These are phyloP conservation scores for Hanseniaspora lindneri DNA, from an alignment of 805 yeast species.

Conservation along the genomic window DNA sequence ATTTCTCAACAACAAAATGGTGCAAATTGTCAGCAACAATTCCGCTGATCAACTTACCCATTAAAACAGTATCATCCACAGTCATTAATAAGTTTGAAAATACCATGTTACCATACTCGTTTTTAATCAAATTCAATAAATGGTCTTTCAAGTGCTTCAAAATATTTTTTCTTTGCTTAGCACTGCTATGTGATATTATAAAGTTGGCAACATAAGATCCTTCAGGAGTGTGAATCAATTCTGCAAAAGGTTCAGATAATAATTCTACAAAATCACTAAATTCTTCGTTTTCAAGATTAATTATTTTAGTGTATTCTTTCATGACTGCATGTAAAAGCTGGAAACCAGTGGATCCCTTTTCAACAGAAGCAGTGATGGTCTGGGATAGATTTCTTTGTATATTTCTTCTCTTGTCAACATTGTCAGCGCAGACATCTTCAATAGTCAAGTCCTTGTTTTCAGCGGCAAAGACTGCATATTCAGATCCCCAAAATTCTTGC, in stretches of 20 bases:
- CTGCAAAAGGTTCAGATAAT: slow-evolving; percentile 79
- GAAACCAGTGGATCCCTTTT: slow-evolving; percentile 92
- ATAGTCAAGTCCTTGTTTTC: slow-evolving; percentile 52
- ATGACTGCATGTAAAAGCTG: slow-evolving; percentile 92
- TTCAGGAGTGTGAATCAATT: slow-evolving; percentile 87
- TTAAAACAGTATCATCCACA: slow-evolving; percentile 85
- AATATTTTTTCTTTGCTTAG: slow-evolving; percentile 80
- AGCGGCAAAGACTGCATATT: slow-evolving; percentile 80
- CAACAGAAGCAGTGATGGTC: slow-evolving; percentile 81
- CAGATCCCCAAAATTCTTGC: slow-evolving; percentile 94
- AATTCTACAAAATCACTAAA: slow-evolving; percentile 72
- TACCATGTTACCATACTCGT: slow-evolving; percentile 78
- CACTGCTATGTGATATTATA: slow-evolving; percentile 67
- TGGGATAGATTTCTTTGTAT: slow-evolving; percentile 65
- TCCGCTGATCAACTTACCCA: slow-evolving; percentile 53
- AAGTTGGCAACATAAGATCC: slow-evolving; percentile 86
- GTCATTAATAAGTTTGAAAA: slow-evolving; percentile 67
- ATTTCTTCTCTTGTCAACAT: slow-evolving; percentile 65
- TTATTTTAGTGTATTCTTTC: slow-evolving; percentile 71
- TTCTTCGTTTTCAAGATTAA: slow-evolving; percentile 46
- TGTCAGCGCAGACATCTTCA: slow-evolving; percentile 51
- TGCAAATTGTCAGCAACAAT: slow-evolving; percentile 42
- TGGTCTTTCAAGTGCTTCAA: slow-evolving; percentile 64
- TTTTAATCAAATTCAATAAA: slow-evolving; percentile 60
- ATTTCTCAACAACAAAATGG: slow-evolving; percentile 54